A percentile compares a stretch with the other conserved stretches of the same genome.
These are phyloP conservation scores for Scutellaria galericulata DNA, from an alignment of 257 asterid species.

Conservation along the genomic window DNA sequence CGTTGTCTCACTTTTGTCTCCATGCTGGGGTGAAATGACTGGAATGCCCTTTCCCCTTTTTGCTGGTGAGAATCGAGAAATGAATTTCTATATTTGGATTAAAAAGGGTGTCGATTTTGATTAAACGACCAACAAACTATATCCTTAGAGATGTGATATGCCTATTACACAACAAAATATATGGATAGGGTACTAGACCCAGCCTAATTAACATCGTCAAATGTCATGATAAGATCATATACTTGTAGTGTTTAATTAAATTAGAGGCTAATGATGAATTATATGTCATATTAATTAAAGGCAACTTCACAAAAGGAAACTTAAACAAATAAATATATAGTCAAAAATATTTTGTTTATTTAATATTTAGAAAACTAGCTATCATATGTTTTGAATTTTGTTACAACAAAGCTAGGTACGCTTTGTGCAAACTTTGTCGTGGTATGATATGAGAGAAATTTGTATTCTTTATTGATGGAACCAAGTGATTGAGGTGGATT, in stretches of 20 bases:
- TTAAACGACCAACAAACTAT: constrained; percentile 21
- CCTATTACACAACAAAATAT: constrained; percentile 21
- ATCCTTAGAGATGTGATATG: constrained; percentile 35
- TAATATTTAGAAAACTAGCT: background rate
- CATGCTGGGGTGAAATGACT: constrained; percentile 35
- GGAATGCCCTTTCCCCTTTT: constrained; percentile 27
- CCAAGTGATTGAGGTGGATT: too few relatives aligned
- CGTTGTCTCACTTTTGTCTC: constrained; percentile 33
- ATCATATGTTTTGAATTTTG: too few relatives aligned
- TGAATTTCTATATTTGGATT: constrained; percentile 19
- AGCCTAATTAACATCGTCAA: background rate
- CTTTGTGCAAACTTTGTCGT: too few relatives aligned
- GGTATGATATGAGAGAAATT: too few relatives aligned
- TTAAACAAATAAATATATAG: too few relatives aligned
- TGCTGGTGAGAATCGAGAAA: constrained; percentile 6
- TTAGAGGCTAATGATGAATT: background rate
- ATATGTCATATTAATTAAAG: background rate
- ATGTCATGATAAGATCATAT: background rate
- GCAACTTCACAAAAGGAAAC: background rate
- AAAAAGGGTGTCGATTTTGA: constrained; percentile 29
- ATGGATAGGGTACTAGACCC: background rate
- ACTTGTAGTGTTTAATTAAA: background rate
- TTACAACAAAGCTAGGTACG: too few relatives aligned
- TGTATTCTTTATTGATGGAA: too few relatives aligned
- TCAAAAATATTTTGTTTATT: background rate